Evolutionary conservation across 169 alveolate species (phyloP).

Genomic region (Ichthyophthirius multifiliis): DNA sequence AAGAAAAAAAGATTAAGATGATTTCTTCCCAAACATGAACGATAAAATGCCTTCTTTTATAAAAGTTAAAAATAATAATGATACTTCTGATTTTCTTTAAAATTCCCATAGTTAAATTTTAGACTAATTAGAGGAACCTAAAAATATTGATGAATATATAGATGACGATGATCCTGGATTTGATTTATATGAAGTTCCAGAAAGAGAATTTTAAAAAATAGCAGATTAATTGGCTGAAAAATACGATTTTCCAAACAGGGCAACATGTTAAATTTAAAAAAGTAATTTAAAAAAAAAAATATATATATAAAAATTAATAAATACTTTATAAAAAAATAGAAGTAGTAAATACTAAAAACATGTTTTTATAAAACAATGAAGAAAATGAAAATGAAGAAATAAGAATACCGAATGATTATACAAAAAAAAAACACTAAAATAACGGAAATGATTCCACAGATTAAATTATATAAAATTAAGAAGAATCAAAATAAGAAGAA

Average conservation of each 20-base stretch:
- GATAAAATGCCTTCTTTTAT: constrained; percentile 3
- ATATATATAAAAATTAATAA: neutral
- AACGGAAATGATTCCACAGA: constrained; percentile 9
- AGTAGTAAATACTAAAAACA: neutral
- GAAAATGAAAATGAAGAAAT: neutral
- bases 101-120: neutral
- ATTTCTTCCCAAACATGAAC: too few relatives aligned
- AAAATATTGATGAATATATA: constrained; percentile 68
- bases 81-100: neutral
- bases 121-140: neutral
- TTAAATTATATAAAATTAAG: neutral
- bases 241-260: constrained; percentile 81
- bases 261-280: constrained; percentile 38
- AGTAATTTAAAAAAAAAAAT: neutral
- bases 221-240: constrained; percentile 82
- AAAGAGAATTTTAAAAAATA: constrained; percentile 71
- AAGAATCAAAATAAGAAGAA: too few relatives aligned
- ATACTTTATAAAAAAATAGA: neutral
- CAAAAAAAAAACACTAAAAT: too few relatives aligned
- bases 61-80: neutral
- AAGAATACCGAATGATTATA: too few relatives aligned
- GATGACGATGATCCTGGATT: constrained; percentile 90
- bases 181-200: constrained; percentile 78
- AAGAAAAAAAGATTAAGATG: too few relatives aligned
- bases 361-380: constrained; percentile 1